Evolutionary conservation across 2,329 filamentous ascomycete species (phyloP).

Genomic region (Ceratocystis huliohia): DNA sequence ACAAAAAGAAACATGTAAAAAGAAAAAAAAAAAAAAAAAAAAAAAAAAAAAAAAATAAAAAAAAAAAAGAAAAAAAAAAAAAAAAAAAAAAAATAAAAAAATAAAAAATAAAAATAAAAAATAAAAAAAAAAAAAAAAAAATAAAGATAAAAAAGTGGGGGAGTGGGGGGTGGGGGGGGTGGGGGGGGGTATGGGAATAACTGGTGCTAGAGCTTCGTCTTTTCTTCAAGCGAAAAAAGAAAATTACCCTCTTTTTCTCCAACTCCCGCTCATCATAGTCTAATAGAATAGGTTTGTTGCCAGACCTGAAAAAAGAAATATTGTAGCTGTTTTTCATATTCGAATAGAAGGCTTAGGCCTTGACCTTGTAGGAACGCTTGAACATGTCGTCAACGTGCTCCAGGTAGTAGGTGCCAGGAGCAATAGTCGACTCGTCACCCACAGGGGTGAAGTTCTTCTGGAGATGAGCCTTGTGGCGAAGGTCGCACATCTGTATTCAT

Average conservation of each 20-base stretch:
- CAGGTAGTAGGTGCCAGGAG: conserved; percentile 62
- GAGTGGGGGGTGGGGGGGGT: too few relatives aligned
- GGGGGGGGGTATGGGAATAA: background rate
- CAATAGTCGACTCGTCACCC: conserved; percentile 54
- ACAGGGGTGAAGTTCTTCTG: conserved; percentile 64
- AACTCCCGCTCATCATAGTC: background rate
- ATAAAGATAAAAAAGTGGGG: too few relatives aligned
- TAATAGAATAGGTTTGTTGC: conserved; percentile 2
- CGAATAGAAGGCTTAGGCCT: conserved; percentile 41
- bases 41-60: too few relatives aligned
- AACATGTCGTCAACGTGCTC: conserved; percentile 75
- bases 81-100: too few relatives aligned
- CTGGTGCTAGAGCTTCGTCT: background rate
- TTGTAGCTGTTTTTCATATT: conserved; percentile 15
- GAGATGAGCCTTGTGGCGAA: conserved; percentile 72
- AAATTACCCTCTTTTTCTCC: background rate
- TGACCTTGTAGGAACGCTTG: conserved; percentile 64
- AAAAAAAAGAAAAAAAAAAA: too few relatives aligned
- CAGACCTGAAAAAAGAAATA: conserved; percentile 2
- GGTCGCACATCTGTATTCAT: conserved; percentile 52
- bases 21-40: too few relatives aligned
- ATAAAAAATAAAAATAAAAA: too few relatives aligned
- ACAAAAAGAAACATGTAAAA: too few relatives aligned
- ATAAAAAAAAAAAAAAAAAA: too few relatives aligned
- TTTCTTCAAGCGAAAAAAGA: background rate